These are phyloP conservation scores for Cryptococcus deneoformans DNA, from an alignment of 1,284 basidiomycete species.

Conservation along the genomic window DNA sequence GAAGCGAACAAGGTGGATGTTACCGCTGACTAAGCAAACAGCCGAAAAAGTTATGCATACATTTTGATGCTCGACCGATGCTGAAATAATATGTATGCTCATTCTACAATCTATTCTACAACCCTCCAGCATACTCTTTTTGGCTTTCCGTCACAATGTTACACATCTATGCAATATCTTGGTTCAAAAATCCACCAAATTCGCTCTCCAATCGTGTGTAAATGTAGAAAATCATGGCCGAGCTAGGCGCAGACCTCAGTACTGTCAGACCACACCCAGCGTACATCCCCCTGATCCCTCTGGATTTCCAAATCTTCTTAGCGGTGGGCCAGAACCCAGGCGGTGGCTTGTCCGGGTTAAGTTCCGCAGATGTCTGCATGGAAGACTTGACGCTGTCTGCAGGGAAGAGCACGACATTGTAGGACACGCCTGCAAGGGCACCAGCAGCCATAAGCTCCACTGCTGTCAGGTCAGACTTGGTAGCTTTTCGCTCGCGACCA, in stretches of 20 bases:
- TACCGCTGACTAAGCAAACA: conserved; percentile 8
- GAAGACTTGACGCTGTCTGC: conserved; percentile 94
- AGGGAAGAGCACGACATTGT: conserved; percentile 79
- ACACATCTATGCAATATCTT: neutral
- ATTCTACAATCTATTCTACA: conserved; percentile 1
- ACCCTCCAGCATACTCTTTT: neutral
- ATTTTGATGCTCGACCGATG: neutral
- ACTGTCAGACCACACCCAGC: conserved; percentile 95
- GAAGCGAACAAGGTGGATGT: conserved; percentile 2
- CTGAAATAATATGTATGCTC: neutral
- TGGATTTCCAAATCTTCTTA: conserved; percentile 66
- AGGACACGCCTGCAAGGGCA: conserved; percentile 80
- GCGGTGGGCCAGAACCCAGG: conserved; percentile 68
- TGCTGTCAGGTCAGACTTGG: conserved; percentile 59
- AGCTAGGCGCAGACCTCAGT: conserved; percentile 79
- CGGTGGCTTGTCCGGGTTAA: conserved; percentile 58
- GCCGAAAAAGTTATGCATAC: neutral
- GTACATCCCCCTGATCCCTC: conserved; percentile 84
- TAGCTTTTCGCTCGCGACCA: conserved; percentile 33
- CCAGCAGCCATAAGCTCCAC: conserved; percentile 84
- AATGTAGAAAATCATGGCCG: conserved; percentile 86
- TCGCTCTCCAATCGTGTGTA: conserved; percentile 65
- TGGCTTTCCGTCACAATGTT: too few relatives aligned
- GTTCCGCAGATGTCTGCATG: conserved; percentile 91
- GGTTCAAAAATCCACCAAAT: conserved; percentile 35